A percentile compares a stretch with the other conserved stretches of the same genome.
These are phyloP conservation scores for Rosa lucieae DNA, from an alignment of 306 rosid species.

Conservation along the genomic window DNA sequence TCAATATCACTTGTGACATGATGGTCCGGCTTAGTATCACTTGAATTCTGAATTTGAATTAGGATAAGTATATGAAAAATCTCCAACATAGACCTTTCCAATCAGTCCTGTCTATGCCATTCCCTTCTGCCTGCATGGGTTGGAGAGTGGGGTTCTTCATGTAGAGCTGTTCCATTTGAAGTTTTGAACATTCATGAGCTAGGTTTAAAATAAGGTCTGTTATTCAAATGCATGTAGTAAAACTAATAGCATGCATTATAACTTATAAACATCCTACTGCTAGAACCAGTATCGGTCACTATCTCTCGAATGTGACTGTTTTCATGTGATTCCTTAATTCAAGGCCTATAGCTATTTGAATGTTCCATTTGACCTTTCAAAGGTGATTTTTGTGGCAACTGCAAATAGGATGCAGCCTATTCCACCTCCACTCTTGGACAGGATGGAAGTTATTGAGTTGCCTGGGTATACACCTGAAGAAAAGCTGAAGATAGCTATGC, in stretches of 20 bases:
- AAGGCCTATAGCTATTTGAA: constrained; percentile 76
- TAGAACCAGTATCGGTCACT: not conserved
- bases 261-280: not conserved
- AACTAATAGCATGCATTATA: not conserved
- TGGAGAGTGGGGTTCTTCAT: not conserved
- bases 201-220: not conserved
- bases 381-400: constrained; percentile 89
- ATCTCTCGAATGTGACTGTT: constrained; percentile 2
- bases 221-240: not conserved
- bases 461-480: constrained; percentile 98
- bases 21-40: not conserved
- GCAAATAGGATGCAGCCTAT: constrained; percentile 92
- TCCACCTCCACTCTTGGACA: constrained; percentile 91
- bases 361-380: constrained; percentile 96
- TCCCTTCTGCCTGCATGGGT: not conserved
- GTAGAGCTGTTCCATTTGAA: not conserved
- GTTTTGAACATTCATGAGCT: not conserved
- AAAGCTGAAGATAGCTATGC: constrained; percentile 91
- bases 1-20: not conserved
- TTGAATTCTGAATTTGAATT: not conserved
- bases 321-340: constrained; percentile 54
- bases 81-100: not conserved
- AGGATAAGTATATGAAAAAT: not conserved
- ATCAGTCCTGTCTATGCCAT: not conserved
- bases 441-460: constrained; percentile 99